Conservation (phyloP, 1,139 yeast species). For the Pichia sp. region DNA sequence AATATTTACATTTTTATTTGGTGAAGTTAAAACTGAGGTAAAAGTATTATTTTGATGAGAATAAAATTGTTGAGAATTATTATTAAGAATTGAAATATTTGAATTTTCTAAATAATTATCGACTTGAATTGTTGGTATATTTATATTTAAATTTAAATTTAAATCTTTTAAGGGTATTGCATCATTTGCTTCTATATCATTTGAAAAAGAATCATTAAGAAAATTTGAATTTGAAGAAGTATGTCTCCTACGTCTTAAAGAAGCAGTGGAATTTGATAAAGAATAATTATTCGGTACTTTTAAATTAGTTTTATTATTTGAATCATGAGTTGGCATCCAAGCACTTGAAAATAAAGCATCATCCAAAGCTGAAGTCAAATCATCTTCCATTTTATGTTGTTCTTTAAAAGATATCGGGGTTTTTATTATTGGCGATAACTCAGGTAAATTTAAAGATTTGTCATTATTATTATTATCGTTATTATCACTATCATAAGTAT, state of each 20-base stretch:
- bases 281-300: neutral
- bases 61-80: neutral
- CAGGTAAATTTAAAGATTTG: neutral
- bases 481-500: too few relatives aligned
- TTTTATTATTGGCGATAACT: conserved; percentile 1
- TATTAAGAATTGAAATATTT: neutral
- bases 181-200: conserved; percentile 9
- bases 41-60: neutral
- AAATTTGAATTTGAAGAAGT: neutral
- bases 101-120: conserved; percentile 5
- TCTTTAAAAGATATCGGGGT: conserved; percentile 1
- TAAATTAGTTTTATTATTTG: neutral
- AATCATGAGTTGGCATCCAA: conserved; percentile 11
- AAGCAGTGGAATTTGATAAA: neutral
- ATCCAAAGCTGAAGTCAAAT: conserved; percentile 12
- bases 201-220: neutral
- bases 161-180: conserved; percentile 6
- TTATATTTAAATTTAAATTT: conserved; percentile 1
- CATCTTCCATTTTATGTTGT: conserved; percentile 2
- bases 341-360: conserved; percentile 12
- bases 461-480: neutral
- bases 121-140: conserved; percentile 1
- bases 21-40: too few relatives aligned
- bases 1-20: neutral
- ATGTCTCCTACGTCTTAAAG: conserved; percentile 2